Evolutionary conservation across 768 basidiomycete species (phyloP).

Genomic region (Astraeus odoratus): DNA sequence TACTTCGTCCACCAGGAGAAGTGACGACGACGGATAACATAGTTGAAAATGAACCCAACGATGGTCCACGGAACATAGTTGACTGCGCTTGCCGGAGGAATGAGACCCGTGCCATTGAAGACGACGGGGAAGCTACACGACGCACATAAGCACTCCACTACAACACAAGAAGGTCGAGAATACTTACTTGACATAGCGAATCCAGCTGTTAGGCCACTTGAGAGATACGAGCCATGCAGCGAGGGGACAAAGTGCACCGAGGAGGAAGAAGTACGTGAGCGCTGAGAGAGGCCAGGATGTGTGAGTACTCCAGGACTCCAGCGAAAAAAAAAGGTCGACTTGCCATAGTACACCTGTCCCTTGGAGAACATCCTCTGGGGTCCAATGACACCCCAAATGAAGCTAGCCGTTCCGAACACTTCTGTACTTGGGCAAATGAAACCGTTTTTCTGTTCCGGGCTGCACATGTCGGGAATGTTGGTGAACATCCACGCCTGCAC

Average conservation of each 20-base stretch:
- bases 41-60: conserved; percentile 62
- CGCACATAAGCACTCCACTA: background rate
- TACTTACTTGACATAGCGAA: conserved; percentile 59
- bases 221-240: conserved; percentile 46
- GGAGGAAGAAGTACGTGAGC: conserved; percentile 72
- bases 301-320: background rate
- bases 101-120: conserved; percentile 54
- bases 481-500: conserved; percentile 59
- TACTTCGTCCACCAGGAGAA: conserved; percentile 65
- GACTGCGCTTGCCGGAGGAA: conserved; percentile 58
- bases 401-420: conserved; percentile 73
- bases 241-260: conserved; percentile 61
- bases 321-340: background rate
- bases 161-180: conserved; percentile 2
- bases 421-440: conserved; percentile 67
- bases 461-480: conserved; percentile 32
- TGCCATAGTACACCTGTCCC: conserved; percentile 53
- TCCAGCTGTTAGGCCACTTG: conserved; percentile 56
- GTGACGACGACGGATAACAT: conserved; percentile 48
- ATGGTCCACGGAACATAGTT: conserved; percentile 67
- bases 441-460: conserved; percentile 22
- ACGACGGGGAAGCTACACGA: conserved; percentile 35
- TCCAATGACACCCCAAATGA: conserved; percentile 81
- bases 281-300: background rate
- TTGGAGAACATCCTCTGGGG: conserved; percentile 61